Evolutionary conservation across 2,329 filamentous ascomycete genomes (phyloP).

Genomic region (Botrytis pseudocinerea): DNA sequence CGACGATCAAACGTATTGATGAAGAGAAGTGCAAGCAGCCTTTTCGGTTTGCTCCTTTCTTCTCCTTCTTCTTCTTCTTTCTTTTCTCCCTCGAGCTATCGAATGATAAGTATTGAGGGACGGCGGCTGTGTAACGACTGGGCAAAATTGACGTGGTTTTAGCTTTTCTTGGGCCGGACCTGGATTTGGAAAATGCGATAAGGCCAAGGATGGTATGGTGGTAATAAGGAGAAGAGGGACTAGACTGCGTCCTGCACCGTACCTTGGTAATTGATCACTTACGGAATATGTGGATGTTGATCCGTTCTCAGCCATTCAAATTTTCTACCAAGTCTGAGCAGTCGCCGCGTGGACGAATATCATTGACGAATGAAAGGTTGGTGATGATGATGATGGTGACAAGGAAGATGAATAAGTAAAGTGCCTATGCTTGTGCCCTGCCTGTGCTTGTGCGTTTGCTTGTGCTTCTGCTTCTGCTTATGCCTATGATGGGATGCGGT

Average conservation of each 20-base stretch:
- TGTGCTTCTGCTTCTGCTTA: background rate
- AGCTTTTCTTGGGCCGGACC: constrained; percentile 1
- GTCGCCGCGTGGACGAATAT: background rate
- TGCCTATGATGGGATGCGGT: background rate
- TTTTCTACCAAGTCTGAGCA: background rate
- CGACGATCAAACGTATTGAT: background rate
- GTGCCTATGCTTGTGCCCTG: background rate
- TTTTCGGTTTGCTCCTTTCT: no score
- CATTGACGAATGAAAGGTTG: background rate
- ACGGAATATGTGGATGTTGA: background rate
- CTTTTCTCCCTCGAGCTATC: background rate
- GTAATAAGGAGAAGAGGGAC: background rate
- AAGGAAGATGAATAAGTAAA: background rate
- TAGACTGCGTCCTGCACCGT: background rate
- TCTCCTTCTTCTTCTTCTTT: background rate
- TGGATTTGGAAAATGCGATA: background rate
- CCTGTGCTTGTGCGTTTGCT: background rate
- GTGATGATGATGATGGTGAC: background rate
- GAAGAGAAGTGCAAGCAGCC: background rate
- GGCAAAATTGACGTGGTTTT: constrained; percentile 1
- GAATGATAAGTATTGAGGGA: background rate
- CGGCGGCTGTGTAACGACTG: constrained; percentile 2
- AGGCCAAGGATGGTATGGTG: constrained; percentile 1
- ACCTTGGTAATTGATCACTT: background rate
- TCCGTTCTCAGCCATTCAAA: constrained; percentile 3